Percentiles rank a stretch among this genome's conserved stretches.
Conservation (phyloP, 2,329 filamentous ascomycete genomes). For the Phaeosphaeria sp. region DNA sequence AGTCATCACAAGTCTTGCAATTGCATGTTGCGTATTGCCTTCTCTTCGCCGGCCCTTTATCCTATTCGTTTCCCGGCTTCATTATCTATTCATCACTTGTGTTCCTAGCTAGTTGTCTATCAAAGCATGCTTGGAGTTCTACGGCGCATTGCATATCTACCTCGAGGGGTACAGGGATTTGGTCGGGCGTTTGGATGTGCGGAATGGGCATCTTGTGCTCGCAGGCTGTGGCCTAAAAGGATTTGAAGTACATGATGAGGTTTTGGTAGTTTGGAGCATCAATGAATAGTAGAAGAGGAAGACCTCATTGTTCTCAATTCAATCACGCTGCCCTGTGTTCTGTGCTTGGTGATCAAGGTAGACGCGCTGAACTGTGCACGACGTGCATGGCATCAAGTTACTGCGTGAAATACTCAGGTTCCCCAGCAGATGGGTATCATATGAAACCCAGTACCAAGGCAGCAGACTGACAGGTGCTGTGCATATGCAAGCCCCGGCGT, state of each 20-base stretch:
- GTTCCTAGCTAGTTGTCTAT: slow-evolving; percentile 10
- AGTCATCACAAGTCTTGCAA: slow-evolving; percentile 1
- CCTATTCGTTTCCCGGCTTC: neutral
- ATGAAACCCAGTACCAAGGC: neutral
- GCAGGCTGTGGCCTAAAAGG: neutral
- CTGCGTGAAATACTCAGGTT: neutral
- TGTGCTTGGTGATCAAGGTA: too few species aligned
- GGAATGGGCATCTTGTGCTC: neutral
- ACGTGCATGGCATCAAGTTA: neutral
- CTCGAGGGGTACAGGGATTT: slow-evolving; percentile 19
- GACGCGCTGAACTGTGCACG: too few species aligned
- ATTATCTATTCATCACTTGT: slow-evolving; percentile 9
- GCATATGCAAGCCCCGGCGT: neutral
- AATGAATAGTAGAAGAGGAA: neutral
- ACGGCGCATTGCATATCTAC: slow-evolving; percentile 22
- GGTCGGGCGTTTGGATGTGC: slow-evolving; percentile 26
- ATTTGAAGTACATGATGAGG: neutral
- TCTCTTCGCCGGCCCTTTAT: neutral
- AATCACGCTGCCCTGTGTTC: neutral
- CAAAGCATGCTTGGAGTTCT: slow-evolving; percentile 35
- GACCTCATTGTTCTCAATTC: neutral
- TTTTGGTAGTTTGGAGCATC: neutral
- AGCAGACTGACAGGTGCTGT: neutral
- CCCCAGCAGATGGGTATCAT: neutral
- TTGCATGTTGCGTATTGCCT: neutral